Conservation (phyloP, 2,329 filamentous ascomycete genomes). For the Botryotinia narcissicola region DNA sequence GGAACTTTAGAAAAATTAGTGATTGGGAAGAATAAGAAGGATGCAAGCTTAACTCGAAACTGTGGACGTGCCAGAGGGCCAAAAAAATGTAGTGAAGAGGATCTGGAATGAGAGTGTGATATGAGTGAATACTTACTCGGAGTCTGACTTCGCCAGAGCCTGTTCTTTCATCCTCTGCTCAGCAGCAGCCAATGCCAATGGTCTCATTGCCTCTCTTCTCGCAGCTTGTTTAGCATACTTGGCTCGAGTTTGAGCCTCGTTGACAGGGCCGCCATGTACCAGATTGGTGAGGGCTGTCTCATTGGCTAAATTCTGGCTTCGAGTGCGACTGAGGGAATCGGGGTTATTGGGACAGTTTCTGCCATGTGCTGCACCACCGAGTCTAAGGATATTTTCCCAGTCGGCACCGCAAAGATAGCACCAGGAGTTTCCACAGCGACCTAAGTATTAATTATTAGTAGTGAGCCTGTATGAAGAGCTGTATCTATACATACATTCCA, state of each 20-base stretch:
- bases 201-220: slow-evolving; percentile 21
- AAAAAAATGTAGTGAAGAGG: background rate
- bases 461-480: background rate
- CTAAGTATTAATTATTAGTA: background rate
- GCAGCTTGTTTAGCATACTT: slow-evolving; percentile 19
- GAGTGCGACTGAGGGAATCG: background rate
- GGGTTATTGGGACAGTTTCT: slow-evolving; percentile 14
- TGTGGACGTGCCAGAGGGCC: no score
- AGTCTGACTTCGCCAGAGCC: background rate
- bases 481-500: slow-evolving; percentile 23
- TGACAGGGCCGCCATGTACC: slow-evolving; percentile 27
- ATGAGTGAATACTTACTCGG: background rate
- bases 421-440: slow-evolving; percentile 30
- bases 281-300: slow-evolving; percentile 22
- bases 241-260: slow-evolving; percentile 23
- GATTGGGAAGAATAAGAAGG: background rate
- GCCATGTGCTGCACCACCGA: slow-evolving; percentile 26
- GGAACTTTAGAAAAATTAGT: background rate
- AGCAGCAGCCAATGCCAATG: slow-evolving; percentile 24
- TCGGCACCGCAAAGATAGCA: slow-evolving; percentile 29
- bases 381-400: slow-evolving; percentile 30
- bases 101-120: background rate
- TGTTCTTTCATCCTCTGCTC: slow-evolving; percentile 22
- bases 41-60: background rate
- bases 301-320: background rate